These are phyloP conservation scores for Xenoacremonium recifei DNA, from an alignment of 2,329 filamentous ascomycete species.

Conservation along the genomic window DNA sequence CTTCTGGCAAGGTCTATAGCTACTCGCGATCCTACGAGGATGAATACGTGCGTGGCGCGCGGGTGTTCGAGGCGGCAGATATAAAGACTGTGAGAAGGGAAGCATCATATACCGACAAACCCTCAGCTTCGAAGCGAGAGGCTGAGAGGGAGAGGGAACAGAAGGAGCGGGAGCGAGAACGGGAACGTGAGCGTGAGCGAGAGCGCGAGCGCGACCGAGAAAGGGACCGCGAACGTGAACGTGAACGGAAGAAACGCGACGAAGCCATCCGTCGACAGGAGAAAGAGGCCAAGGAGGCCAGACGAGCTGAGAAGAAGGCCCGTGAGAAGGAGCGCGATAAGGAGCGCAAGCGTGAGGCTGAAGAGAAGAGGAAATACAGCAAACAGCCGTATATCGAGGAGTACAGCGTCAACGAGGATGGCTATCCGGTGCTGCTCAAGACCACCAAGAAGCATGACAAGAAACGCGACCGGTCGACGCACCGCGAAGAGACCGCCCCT, in stretches of 20 bases:
- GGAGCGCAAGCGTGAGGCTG: conserved; percentile 35
- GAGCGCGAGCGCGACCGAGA: conserved; percentile 22
- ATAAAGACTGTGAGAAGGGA: conserved; percentile 40
- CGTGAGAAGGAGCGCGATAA: conserved; percentile 37
- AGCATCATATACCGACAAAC: conserved; percentile 46
- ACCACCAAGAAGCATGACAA: conserved; percentile 39
- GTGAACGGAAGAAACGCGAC: conserved; percentile 23
- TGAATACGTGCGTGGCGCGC: conserved; percentile 36
- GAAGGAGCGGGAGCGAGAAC: conserved; percentile 34
- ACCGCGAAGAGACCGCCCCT: conserved; percentile 28
- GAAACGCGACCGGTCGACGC: conserved; percentile 33
- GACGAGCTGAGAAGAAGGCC: conserved; percentile 33
- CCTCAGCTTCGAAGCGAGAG: conserved; percentile 38
- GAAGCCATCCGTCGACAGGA: conserved; percentile 25
- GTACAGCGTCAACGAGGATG: conserved; percentile 32
- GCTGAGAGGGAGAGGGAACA: conserved; percentile 33
- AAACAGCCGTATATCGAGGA: conserved; percentile 36
- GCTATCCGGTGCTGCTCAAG: conserved; percentile 17
- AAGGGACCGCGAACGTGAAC: conserved; percentile 14
- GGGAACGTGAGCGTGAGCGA: conserved; percentile 34
- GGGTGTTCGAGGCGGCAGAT: conserved; percentile 48
- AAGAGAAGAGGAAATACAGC: conserved; percentile 35
- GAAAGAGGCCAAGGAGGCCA: conserved; percentile 30
- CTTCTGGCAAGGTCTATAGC: conserved; percentile 33
- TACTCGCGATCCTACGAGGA: conserved; percentile 48